phyloP scores from a whole-genome alignment of 148 eudicot genomes.

The Rhododendron griersonianum region DNA sequence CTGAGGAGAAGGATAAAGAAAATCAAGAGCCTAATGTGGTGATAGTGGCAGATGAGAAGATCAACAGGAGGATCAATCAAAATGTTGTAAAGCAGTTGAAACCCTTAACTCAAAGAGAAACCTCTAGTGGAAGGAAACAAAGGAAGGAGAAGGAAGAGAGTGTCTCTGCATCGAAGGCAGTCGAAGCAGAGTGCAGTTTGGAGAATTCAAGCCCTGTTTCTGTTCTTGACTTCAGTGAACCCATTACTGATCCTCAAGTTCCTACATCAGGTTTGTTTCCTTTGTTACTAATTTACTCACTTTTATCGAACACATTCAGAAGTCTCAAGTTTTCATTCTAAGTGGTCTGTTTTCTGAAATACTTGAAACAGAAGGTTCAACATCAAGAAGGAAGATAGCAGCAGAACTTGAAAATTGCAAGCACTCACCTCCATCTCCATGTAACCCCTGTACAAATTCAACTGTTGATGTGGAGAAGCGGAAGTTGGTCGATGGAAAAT shows the following conservation, averaged over 20 bases:
- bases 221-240: slow-evolving; percentile 62
- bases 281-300: neutral
- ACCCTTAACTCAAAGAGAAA: neutral
- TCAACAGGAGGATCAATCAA: neutral
- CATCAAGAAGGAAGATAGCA: slow-evolving; percentile 31
- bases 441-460: neutral
- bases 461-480: slow-evolving; percentile 9
- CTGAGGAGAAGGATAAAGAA: slow-evolving; percentile 5
- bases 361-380: slow-evolving; percentile 38
- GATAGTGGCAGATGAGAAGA: neutral
- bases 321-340: neutral
- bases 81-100: neutral
- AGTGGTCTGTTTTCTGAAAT: neutral
- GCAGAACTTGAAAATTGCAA: slow-evolving; percentile 20
- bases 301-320: neutral
- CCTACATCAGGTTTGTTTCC: slow-evolving; percentile 42
- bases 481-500: slow-evolving; percentile 16
- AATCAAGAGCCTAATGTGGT: neutral
- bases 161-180: slow-evolving; percentile 18
- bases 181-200: slow-evolving; percentile 39
- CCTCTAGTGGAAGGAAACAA: slow-evolving; percentile 18
- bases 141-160: neutral
- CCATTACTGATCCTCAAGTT: slow-evolving; percentile 38
- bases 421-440: slow-evolving; percentile 15
- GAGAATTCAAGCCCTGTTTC: slow-evolving; percentile 80